phyloP scores from a whole-genome alignment of 306 rosid species.

The Ormosia emarginata region DNA sequence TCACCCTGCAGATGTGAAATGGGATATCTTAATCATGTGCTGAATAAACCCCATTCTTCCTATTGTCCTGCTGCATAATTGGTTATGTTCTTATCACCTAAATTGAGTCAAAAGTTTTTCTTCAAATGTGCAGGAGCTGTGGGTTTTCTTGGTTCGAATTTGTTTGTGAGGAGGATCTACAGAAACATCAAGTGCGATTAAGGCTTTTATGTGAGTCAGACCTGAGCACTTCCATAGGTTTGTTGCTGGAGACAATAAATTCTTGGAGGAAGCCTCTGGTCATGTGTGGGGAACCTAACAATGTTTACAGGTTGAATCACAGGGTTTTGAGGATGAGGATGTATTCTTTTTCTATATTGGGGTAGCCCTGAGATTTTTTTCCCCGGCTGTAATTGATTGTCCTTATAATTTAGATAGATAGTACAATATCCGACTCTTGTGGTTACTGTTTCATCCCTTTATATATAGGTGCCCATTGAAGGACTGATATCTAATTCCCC shows the following conservation, averaged over 20 bases:
- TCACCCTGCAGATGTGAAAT: neutral
- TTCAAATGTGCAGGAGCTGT: constrained; percentile 76
- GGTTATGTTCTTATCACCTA: constrained; percentile 1
- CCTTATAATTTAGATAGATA: constrained; percentile 56
- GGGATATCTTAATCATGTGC: neutral
- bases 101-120: neutral
- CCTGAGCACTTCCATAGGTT: constrained; percentile 45
- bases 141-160: constrained; percentile 90
- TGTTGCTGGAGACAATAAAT: constrained; percentile 31
- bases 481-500: constrained; percentile 28
- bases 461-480: constrained; percentile 47
- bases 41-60: neutral
- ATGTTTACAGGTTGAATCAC: constrained; percentile 49
- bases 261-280: constrained; percentile 49
- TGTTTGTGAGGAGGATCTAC: constrained; percentile 97
- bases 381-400: constrained; percentile 87
- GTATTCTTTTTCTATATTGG: constrained; percentile 63
- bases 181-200: constrained; percentile 97
- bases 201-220: constrained; percentile 25
- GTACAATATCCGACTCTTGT: constrained; percentile 41
- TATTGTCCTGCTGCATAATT: neutral
- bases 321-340: constrained; percentile 55
- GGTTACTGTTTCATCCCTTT: constrained; percentile 44
- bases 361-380: constrained; percentile 64
- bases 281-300: constrained; percentile 39